Conservation (phyloP, 306 rosid species). For the Datisca glomerata region DNA sequence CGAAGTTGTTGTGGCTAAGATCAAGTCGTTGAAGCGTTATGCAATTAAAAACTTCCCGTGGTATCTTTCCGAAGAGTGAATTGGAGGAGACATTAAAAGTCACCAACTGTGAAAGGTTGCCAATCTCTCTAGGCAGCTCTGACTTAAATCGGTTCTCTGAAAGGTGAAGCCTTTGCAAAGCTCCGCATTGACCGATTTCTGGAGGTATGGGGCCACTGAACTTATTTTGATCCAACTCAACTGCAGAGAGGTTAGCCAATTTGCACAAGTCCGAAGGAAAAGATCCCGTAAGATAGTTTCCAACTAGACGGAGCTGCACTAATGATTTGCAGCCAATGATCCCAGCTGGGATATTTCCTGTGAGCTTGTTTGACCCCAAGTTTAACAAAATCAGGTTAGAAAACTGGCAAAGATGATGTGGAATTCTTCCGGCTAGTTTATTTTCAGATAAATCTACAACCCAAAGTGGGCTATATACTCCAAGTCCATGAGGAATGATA, state of each 20-base stretch:
- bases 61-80: constrained; percentile 49
- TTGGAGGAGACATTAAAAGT: constrained; percentile 81
- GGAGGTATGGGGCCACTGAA: constrained; percentile 72
- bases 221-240: constrained; percentile 65
- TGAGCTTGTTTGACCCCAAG: constrained; percentile 44
- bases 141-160: constrained; percentile 60
- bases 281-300: constrained; percentile 60
- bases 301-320: constrained; percentile 52
- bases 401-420: constrained; percentile 57
- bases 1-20: constrained; percentile 57
- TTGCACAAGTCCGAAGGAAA: constrained; percentile 74
- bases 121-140: constrained; percentile 75
- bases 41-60: constrained; percentile 50
- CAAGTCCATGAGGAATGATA: constrained; percentile 57
- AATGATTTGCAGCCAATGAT: constrained; percentile 50
- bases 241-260: constrained; percentile 51
- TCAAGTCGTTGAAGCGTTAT: constrained; percentile 84
- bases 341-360: constrained; percentile 58
- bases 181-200: constrained; percentile 43
- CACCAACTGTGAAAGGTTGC: constrained; percentile 69
- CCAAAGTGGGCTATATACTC: constrained; percentile 63
- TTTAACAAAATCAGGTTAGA: constrained; percentile 59
- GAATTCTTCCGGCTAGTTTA: constrained; percentile 55
- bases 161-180: constrained; percentile 83
- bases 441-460: constrained; percentile 86